phyloP scores from a whole-genome alignment of 2,329 filamentous ascomycete species.

The Sclerotinia minor region DNA sequence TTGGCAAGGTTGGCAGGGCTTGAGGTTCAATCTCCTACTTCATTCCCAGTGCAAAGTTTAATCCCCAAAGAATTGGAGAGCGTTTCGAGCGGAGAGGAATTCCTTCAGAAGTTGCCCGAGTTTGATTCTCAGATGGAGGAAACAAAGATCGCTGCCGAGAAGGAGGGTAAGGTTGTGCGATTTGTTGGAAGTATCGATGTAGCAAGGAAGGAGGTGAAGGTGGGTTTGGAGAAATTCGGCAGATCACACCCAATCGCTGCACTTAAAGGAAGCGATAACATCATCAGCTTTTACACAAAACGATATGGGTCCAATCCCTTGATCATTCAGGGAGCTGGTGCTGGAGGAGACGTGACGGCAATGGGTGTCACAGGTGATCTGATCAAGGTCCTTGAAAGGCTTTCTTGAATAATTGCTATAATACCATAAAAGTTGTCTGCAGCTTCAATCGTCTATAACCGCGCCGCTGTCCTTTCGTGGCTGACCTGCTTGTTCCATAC shows the following conservation, averaged over 20 bases:
- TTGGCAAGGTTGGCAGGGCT: conserved; percentile 83
- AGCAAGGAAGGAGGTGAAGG: conserved; percentile 76
- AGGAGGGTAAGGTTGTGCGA: conserved; percentile 85
- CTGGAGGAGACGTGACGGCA: conserved; percentile 91
- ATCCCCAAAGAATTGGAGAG: conserved; percentile 86
- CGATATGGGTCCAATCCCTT: conserved; percentile 88
- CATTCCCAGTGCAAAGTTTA: conserved; percentile 90
- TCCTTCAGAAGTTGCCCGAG: conserved; percentile 74
- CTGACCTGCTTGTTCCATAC: conserved; percentile 29
- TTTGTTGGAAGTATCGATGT: conserved; percentile 95
- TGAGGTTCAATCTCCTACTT: conserved; percentile 76
- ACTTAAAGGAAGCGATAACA: conserved; percentile 96
- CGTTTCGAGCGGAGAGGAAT: conserved; percentile 76
- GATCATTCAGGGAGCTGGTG: conserved; percentile 91
- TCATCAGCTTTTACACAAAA: conserved; percentile 98
- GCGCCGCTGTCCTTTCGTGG: conserved; percentile 29
- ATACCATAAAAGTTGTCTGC: conserved; percentile 25
- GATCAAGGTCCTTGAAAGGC: conserved; percentile 77
- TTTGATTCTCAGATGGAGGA: conserved; percentile 91
- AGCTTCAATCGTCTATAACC: conserved; percentile 31
- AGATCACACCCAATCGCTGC: conserved; percentile 87
- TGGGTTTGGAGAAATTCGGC: conserved; percentile 88
- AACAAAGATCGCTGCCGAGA: conserved; percentile 80
- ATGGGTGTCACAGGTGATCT: conserved; percentile 97
- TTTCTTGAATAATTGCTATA: conserved; percentile 29